Conservation (phyloP, 106 monocot species). For the Phalaenopsis equestris region DNA sequence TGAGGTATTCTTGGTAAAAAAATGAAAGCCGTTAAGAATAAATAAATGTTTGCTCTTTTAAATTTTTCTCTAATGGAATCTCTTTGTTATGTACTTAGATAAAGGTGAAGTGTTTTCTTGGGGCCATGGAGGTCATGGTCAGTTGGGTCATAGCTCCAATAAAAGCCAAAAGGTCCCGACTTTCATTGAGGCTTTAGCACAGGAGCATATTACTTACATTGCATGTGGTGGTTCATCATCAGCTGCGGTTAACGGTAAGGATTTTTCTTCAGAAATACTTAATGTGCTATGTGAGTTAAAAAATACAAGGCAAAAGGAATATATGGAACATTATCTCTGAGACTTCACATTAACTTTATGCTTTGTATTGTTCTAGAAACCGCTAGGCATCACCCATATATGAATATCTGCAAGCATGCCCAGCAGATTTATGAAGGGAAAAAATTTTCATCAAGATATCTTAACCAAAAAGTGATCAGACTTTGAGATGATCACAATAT, state of each 20-base stretch:
- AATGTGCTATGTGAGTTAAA: not conserved
- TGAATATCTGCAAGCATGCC: too few relatives aligned
- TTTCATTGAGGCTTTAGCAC: constrained; percentile 48
- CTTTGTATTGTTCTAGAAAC: too few relatives aligned
- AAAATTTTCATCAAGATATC: too few relatives aligned
- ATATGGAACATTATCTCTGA: not conserved
- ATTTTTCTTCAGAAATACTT: not conserved
- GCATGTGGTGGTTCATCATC: constrained; percentile 96
- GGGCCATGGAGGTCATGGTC: constrained; percentile 98
- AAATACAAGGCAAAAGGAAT: not conserved
- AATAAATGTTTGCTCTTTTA: not conserved
- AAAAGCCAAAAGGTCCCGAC: constrained; percentile 66
- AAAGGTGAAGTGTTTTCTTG: constrained; percentile 87
- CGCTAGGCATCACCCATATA: too few relatives aligned
- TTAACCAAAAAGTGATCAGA: too few relatives aligned
- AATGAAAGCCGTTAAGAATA: not conserved
- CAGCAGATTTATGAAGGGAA: too few relatives aligned
- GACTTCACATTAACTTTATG: too few relatives aligned
- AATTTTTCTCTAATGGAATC: not conserved
- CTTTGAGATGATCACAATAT: too few relatives aligned
- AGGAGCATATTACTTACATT: constrained; percentile 50
- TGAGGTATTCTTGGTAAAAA: not conserved
- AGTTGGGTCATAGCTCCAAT: constrained; percentile 64
- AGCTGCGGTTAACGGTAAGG: constrained; percentile 83
- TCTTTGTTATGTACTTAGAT: constrained; percentile 25